Evolutionary conservation across 139 green algal genomes (phyloP).

Genomic region (Chlorella sp.): DNA sequence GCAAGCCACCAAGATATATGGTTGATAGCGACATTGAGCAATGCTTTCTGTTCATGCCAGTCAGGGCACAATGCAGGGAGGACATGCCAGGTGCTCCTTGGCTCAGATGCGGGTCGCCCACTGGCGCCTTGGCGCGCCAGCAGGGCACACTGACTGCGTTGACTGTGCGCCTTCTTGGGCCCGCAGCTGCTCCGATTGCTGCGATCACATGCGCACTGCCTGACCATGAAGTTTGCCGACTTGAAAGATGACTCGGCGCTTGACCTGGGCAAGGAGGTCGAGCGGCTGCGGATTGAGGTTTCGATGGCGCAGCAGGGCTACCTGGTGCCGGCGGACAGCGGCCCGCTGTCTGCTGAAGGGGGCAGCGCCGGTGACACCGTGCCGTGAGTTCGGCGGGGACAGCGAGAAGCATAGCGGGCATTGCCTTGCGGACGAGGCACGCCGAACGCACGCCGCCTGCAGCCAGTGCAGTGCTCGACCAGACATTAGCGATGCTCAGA

Average conservation of each 20-base stretch:
- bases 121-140: background rate
- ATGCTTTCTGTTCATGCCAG: no score
- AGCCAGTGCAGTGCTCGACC: background rate
- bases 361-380: background rate
- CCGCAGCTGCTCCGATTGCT: background rate
- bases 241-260: conserved; percentile 2
- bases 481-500: background rate
- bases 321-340: background rate
- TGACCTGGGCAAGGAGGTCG: conserved; percentile 35
- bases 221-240: conserved; percentile 35
- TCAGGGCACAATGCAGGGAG: background rate
- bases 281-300: conserved; percentile 43
- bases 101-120: background rate
- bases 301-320: conserved; percentile 26
- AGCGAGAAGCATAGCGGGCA: background rate
- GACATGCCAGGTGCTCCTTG: background rate
- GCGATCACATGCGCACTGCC: background rate
- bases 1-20: no score
- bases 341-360: background rate
- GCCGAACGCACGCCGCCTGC: no score
- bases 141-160: background rate
- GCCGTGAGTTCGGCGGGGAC: background rate
- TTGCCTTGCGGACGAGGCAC: background rate
- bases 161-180: background rate
- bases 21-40: no score